Evolutionary conservation across 192 early-diverging fungal species (phyloP), one percentile per base, ranked within the genome.

Genomic region (Umbelopsis sp.): DNA sequence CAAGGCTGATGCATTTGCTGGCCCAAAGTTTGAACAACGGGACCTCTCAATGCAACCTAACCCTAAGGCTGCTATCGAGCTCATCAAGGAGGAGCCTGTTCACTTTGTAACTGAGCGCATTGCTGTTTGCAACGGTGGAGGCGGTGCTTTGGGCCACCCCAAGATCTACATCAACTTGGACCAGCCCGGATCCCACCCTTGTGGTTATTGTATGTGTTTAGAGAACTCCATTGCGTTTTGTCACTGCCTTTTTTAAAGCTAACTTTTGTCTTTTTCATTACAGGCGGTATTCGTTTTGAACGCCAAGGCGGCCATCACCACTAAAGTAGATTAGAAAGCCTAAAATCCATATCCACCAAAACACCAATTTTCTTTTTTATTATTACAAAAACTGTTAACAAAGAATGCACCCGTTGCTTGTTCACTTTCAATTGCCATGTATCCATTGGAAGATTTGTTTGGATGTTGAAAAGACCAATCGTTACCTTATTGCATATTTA

Each of bases 91-190:
- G 75, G 94, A 95, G 67, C 94, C 95, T 20, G 84, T 98, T 67
- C 91, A 83, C 67, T 79, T 89, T 72, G 90, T 97, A 20, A 82
- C 89, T 21, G 82, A 83, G 37, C 89, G 93, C 21, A 75, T 87
- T 71, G 92, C 90, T 44, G 82, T 86, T 72, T 98, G 96, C 74
- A 88, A 98, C 71, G 96, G 96, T 69, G 96, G 93, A 55, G 95
- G 90, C 52, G 96, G 95, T 69, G 78, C 94, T 46, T 84, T 98
- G 35, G 96, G 96, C 37, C 96, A 98, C 74, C 96, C 96, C 22
- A 92, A 91, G 74, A 92, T 98, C 23, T 98, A 91, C 82, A 93
- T 98, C 75, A 97, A 97, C 80, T 87, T 98, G 76, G 88, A 91
- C 71, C 79, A 81, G 22, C 67, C 86, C 49, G 88, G 89, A 64